Base-by-base conservation (phyloP, 139 green algal genomes). In the Pleodorina starrii region DNA sequence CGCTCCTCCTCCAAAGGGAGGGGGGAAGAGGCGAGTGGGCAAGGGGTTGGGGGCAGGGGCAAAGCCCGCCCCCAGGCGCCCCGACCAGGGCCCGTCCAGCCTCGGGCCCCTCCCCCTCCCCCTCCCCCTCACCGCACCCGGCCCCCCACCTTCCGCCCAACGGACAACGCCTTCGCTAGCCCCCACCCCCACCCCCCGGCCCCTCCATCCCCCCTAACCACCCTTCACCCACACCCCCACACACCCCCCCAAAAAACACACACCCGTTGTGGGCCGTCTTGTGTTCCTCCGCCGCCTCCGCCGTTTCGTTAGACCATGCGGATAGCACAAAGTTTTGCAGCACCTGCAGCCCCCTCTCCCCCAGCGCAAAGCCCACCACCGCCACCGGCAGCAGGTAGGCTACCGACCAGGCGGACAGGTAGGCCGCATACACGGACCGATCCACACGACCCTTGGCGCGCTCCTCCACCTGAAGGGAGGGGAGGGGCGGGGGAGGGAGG, bases 301-400 rank as follows among this genome's bases (percentile, higher is more conserved):
- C 48, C 16, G 90, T 93, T 46, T 36, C 85, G 21, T 94, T 91
- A 12, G 91, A 92, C 96, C 96, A 98, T 7, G 89, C 68, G 19
- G 92, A 93, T 54, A 99, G 91, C 90, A 94, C 95, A 50, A 93
- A 96, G 90, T 98, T 98, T 88, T 99, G 97, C 19, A 84, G 54
- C 6, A 95, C 91, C 91, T 95, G 93, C 85, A 95, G 57, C 14
- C 91, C 93, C 0, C 93, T 48, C 93, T 95, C 93, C 4, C n/a
- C 46, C 23, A 95, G 59, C 0, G 90, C 87, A 14, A 89, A 83
- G 6, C 90, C 0, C 38, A 94, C 69, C 29, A 97, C 91, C 5
- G 85, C 50, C 25, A 93, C 60, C 0, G 96, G 96, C 77, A 98
- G 90, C 43, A 93, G n/a, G 60, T 94, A 91, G 35, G 93, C 92